phyloP scores from a whole-genome alignment of 2,329 filamentous ascomycete genomes.

The Trichocomaceae sp. region DNA sequence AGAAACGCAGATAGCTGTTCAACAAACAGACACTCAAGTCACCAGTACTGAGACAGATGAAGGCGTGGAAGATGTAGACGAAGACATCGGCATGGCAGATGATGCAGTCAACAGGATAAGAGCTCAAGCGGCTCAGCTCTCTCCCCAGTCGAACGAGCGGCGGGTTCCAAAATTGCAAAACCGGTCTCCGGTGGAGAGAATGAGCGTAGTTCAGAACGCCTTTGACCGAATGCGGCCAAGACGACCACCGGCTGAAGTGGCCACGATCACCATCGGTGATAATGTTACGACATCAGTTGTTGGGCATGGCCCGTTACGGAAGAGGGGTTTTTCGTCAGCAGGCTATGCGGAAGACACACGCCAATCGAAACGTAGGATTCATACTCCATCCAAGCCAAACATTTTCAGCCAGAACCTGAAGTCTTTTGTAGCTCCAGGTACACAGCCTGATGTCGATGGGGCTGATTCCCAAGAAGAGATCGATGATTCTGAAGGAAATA shows the following conservation, averaged over 20 bases:
- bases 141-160: conserved; percentile 10
- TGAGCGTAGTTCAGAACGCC: conserved; percentile 51
- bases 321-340: conserved; percentile 26
- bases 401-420: conserved; percentile 44
- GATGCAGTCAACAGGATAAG: conserved; percentile 12
- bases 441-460: conserved; percentile 25
- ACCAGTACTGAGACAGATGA: neutral
- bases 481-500: neutral
- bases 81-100: conserved; percentile 9
- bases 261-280: conserved; percentile 69
- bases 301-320: conserved; percentile 46
- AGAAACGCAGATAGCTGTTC: neutral
- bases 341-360: conserved; percentile 18
- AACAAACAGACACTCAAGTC: neutral
- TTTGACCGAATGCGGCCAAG: conserved; percentile 61
- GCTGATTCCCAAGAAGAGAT: conserved; percentile 12
- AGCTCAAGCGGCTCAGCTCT: conserved; percentile 7
- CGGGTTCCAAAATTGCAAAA: conserved; percentile 13
- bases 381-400: conserved; percentile 30
- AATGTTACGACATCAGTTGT: conserved; percentile 60
- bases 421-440: conserved; percentile 52
- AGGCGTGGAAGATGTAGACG: conserved; percentile 6
- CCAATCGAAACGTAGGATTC: conserved; percentile 35
- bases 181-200: conserved; percentile 23
- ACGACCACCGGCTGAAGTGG: conserved; percentile 56